Base-by-base conservation (phyloP, 2,329 filamentous ascomycete species). In the Magnaporthales sp. region DNA sequence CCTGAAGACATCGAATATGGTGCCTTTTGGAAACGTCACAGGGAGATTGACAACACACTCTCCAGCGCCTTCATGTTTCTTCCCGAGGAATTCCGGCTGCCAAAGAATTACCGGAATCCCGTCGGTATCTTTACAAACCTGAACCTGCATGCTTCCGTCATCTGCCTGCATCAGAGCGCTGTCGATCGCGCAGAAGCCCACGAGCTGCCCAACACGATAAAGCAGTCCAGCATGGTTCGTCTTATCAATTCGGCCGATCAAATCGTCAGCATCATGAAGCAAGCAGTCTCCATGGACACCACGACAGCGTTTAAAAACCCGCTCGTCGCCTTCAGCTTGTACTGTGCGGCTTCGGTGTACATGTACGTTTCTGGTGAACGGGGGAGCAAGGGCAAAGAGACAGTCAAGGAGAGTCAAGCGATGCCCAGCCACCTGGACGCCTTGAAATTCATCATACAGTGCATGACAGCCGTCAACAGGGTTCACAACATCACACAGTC, bases 111-210 rank as follows among this genome's bases (percentile, higher is more conserved):
- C 65, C 81, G 84, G 54, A 86, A 96, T 70, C 83, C 89, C 0
- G 88, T 91, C 62, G 30, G 29, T 31, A 24, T 32, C 9, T 87
- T 92, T 7, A 84, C 96, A 0, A 93, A 96, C 74, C 89, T 97
- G 81, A 93, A 91, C 73, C 85, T 97, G 2, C 93, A 97, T 73
- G 92, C 93, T 0, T 90, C 91, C 1, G 86, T 91, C 9, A 97
- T 97, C 66, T 96, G 92, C 74, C 81, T 97, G 5, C 93, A 97
- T 73, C 92, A 96, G 76, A 91, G 92, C 1, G 93, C 93, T 1
- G 88, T 95, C 9, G 92, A 93, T 77, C 93, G 91, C 73, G 90
- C 90, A 0, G 89, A 93, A 66, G 89, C 88, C 72, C 83, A 93
- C 73, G 83, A 85, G 2, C 78, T 96, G 66, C 83, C 88, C 0